Evolutionary conservation across 2,329 filamentous ascomycete species (phyloP), one percentile per base, ranked within the genome.

Genomic region (Emergomyces africanus): DNA sequence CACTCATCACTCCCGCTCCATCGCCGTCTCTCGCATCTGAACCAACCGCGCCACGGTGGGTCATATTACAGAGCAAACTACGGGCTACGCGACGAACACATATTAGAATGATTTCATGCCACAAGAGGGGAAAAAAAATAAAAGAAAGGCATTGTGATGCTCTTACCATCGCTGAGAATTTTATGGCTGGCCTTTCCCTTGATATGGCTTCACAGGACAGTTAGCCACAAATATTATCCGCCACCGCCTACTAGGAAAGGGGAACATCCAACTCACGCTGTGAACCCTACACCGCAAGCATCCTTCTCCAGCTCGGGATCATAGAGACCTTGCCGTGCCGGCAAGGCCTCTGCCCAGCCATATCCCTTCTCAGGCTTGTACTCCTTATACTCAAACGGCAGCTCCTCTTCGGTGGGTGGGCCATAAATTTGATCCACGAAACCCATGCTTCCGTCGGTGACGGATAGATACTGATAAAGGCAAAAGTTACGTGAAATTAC

Each of bases 11-110:
- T 83, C 94, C 94, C 69, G 94, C 94, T 74, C 94, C 94, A 74
- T 99, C 94, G 73, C 94, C 94, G 73, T 99, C 94, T 80, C 94
- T 88, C 71, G 90, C 90, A 80, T 99, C 94, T 62, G 94, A 97
- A 67, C 94, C 94, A 68, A 97, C 92, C 64, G 94, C 94, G 81
- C 94, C 94, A 74, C 94, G 88, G 81, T 99, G 94, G 81, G 94
- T 97, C 94, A 99, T 99, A 83, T 99, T 97, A 82, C 94, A 99
- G 64, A 99, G 85, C 63, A 99, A 81, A 76, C 91, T 95, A 66
- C 89, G 88, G 66, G 91, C 89, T 94, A 68, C 50, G 61, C 37
- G 64, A 42, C 14, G 49, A 9, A 60, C 48, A 42, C 6, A 63
- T 61, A 72, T 79, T 66, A 77, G 72, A 61, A 10, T 42, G n/a